Percentiles rank a stretch among this genome's conserved stretches.
Evolutionary conservation across 2,329 filamentous ascomycete species (phyloP).

Genomic region (Phialemonium atrogriseum): DNA sequence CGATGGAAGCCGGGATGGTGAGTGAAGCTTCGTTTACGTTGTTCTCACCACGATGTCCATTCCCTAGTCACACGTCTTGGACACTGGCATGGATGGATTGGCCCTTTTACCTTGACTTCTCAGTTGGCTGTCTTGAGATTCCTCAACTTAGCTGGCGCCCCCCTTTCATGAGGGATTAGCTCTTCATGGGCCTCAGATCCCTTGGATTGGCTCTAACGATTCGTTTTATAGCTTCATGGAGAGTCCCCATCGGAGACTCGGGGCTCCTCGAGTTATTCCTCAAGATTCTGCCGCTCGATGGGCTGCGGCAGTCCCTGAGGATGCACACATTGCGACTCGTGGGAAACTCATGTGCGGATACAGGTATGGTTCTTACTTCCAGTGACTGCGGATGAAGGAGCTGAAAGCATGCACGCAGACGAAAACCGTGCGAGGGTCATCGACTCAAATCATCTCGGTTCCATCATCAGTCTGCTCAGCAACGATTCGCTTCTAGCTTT

Average conservation of each 20-base stretch:
- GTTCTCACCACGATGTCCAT: too few relatives aligned
- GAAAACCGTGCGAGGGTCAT: conserved; percentile 51
- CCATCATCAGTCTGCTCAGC: conserved; percentile 39
- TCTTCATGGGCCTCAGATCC: background rate
- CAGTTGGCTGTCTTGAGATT: too few relatives aligned
- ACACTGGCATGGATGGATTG: too few relatives aligned
- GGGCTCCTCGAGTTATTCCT: conserved; percentile 51
- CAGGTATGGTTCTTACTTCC: conserved; percentile 26
- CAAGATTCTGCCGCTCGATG: conserved; percentile 29
- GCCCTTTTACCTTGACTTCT: too few relatives aligned
- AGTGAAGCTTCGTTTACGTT: too few relatives aligned
- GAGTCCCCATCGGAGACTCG: conserved; percentile 47
- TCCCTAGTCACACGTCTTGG: background rate
- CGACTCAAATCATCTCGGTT: conserved; percentile 34
- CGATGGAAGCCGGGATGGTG: conserved; percentile 47
- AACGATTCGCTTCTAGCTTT: conserved; percentile 41
- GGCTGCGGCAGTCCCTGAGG: conserved; percentile 33
- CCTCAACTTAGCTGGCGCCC: too few relatives aligned
- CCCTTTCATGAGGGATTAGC: too few relatives aligned
- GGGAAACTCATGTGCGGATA: conserved; percentile 57
- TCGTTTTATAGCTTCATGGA: conserved; percentile 39
- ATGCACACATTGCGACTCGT: conserved; percentile 49
- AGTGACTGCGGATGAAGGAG: conserved; percentile 3
- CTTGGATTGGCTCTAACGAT: background rate
- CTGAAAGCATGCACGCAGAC: conserved; percentile 27